These are phyloP conservation scores for Coemansia sp. DNA, from an alignment of 192 early-diverging fungal species.

Conservation along the genomic window DNA sequence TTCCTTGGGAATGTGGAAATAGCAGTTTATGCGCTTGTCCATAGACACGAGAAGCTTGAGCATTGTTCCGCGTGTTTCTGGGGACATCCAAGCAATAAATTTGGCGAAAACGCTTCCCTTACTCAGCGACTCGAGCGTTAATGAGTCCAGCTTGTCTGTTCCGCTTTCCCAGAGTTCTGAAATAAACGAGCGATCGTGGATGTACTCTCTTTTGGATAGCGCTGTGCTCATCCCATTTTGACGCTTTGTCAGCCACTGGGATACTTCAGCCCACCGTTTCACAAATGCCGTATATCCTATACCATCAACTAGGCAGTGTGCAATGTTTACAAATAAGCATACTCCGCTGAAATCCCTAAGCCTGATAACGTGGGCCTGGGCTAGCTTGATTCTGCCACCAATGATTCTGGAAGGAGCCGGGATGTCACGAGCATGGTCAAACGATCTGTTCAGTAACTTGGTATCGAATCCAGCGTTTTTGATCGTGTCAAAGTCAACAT, in stretches of 20 bases:
- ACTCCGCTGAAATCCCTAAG: conserved; percentile 21
- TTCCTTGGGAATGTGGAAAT: conserved; percentile 12
- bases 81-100: conserved; percentile 17
- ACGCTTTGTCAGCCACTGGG: not conserved
- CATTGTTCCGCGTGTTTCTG: conserved; percentile 5
- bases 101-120: not conserved
- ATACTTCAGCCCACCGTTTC: conserved; percentile 19
- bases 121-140: not conserved
- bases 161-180: not conserved
- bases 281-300: conserved; percentile 21
- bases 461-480: conserved; percentile 4
- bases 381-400: conserved; percentile 12
- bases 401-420: not conserved
- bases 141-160: not conserved
- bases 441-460: not conserved
- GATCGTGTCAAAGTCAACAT: conserved; percentile 6
- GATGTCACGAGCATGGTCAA: not conserved
- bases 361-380: conserved; percentile 8
- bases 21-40: not conserved
- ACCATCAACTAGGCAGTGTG: conserved; percentile 19
- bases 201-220: not conserved
- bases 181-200: not conserved
- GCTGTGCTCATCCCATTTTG: too few relatives aligned
- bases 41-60: not conserved
- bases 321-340: conserved; percentile 16